Percentiles rank a stretch among this genome's conserved stretches.
These are phyloP conservation scores for Melanomma pulvis-pyrius DNA, from an alignment of 495 filamentous ascomycete genomes.

Conservation along the genomic window DNA sequence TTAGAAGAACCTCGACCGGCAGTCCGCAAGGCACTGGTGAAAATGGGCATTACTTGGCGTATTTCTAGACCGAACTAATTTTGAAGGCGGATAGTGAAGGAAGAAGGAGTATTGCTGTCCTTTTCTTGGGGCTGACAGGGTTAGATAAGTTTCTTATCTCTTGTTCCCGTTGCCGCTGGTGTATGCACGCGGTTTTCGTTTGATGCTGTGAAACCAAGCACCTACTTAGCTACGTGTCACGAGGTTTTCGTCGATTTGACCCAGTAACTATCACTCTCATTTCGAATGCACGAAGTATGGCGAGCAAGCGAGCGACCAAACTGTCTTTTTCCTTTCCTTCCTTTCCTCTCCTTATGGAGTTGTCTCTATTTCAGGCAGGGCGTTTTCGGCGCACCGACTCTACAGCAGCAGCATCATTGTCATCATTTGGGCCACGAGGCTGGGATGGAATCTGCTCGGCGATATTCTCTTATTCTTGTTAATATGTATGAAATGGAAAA, in stretches of 20 bases:
- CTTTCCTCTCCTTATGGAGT: too few relatives aligned
- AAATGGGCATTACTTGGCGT: background rate
- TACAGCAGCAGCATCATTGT: background rate
- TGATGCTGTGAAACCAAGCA: background rate
- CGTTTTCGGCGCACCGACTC: background rate
- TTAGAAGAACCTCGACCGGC: slow-evolving; percentile 1
- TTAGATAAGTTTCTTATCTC: background rate
- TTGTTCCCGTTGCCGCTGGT: background rate
- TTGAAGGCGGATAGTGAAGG: background rate
- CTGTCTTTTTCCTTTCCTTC: too few relatives aligned
- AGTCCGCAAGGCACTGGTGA: background rate
- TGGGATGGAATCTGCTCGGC: background rate
- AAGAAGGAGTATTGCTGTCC: background rate
- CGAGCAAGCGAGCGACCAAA: too few relatives aligned
- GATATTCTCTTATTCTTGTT: too few relatives aligned
- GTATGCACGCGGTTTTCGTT: background rate
- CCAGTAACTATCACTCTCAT: too few relatives aligned
- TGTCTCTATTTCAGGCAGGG: too few relatives aligned
- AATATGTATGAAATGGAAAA: too few relatives aligned
- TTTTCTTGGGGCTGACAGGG: background rate
- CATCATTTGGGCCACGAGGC: background rate
- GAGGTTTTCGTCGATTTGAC: background rate
- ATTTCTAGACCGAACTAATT: background rate
- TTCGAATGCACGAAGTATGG: too few relatives aligned
- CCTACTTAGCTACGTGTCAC: too few relatives aligned